These are phyloP conservation scores for Heliamphora exappendiculata DNA, from an alignment of 148 eudicot species.

Conservation along the genomic window DNA sequence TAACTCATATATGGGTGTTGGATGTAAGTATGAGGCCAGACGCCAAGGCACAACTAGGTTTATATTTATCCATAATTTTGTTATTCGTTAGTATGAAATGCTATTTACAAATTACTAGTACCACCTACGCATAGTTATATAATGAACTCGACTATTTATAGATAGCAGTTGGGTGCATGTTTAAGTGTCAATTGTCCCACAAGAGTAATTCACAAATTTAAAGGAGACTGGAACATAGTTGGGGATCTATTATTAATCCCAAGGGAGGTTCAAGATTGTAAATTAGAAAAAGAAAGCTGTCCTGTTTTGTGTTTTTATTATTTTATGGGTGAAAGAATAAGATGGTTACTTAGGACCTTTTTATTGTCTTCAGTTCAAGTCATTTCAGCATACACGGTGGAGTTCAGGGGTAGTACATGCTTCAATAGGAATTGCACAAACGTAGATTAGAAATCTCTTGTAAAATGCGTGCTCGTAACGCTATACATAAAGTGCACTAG, in stretches of 20 bases:
- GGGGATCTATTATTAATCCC: too few relatives aligned
- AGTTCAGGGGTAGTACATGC: not conserved
- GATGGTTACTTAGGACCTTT: not conserved
- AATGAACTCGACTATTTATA: not conserved
- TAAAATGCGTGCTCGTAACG: too few relatives aligned
- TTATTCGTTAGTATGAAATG: too few relatives aligned
- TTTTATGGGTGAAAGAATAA: not conserved
- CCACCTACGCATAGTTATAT: not conserved
- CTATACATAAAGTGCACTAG: not conserved
- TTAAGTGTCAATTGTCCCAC: not conserved
- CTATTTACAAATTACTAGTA: not conserved
- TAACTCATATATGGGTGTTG: not conserved
- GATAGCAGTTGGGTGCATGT: not conserved
- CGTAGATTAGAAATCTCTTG: too few relatives aligned
- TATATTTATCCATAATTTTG: too few relatives aligned
- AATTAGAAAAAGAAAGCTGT: too few relatives aligned
- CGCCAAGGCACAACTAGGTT: not conserved
- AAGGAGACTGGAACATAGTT: too few relatives aligned
- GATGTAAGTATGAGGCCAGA: not conserved
- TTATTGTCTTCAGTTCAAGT: constrained; percentile 2
- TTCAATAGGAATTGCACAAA: too few relatives aligned
- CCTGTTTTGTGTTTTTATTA: too few relatives aligned
- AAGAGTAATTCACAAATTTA: not conserved
- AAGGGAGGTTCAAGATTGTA: too few relatives aligned
- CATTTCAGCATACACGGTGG: not conserved